Percentiles rank a stretch among this genome's conserved stretches.
phyloP scores from a whole-genome alignment of 2,329 filamentous ascomycete species.

The Phaeoacremonium minimum region DNA sequence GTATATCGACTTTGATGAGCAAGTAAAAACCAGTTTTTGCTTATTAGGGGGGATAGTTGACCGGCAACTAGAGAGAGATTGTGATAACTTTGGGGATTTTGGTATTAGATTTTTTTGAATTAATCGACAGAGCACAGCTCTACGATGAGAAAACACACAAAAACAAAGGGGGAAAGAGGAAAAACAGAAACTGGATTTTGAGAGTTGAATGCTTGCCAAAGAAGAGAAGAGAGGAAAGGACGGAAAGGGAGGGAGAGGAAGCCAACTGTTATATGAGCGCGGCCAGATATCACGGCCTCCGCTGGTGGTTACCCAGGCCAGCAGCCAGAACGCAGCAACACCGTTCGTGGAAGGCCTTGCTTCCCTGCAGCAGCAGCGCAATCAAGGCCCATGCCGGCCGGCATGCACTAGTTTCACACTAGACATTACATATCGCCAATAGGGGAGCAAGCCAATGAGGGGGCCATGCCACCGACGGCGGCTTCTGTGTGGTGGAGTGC shows the following conservation, averaged over 20 bases:
- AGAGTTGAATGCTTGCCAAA: constrained; percentile 62
- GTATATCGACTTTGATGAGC: constrained; percentile 38
- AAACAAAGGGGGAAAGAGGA: constrained; percentile 25
- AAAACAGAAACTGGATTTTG: constrained; percentile 52
- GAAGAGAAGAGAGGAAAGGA: constrained; percentile 41
- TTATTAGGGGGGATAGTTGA: constrained; percentile 41
- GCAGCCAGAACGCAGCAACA: no score
- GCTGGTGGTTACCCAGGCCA: constrained; percentile 15
- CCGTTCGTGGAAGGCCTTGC: no score
- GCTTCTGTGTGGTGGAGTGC: constrained; percentile 6
- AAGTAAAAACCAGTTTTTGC: constrained; percentile 52
- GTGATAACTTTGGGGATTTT: constrained; percentile 28
- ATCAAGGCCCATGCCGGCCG: constrained; percentile 15
- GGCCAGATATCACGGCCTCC: constrained; percentile 23
- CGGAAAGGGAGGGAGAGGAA: constrained; percentile 28
- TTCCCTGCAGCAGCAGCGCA: no score
- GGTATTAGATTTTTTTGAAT: constrained; percentile 13
- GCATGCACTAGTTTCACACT: constrained; percentile 13
- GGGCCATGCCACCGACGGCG: constrained; percentile 5
- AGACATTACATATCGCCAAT: background rate
- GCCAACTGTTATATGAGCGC: constrained; percentile 34
- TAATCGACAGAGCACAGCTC: constrained; percentile 30
- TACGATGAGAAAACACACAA: constrained; percentile 13
- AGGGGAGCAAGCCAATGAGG: constrained; percentile 17
- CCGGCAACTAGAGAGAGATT: constrained; percentile 37